Base-by-base conservation (phyloP, 805 yeast genomes). In the Pichia manshurica region DNA sequence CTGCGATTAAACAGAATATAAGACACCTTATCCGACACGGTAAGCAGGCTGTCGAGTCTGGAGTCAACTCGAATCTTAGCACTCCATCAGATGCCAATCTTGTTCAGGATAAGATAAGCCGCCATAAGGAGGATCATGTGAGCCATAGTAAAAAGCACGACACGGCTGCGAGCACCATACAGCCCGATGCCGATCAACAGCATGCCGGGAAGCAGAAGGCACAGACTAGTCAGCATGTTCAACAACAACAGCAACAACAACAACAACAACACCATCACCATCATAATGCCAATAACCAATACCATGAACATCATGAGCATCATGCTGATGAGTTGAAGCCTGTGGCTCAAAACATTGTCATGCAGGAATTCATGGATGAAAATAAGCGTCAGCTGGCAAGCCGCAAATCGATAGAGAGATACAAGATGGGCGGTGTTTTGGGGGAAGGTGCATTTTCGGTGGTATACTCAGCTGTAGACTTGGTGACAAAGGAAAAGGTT, bases 371-470 rank as follows among this genome's bases (percentile, higher is more conserved):
- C 34, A 54, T 58, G 39, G 45, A 53, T 12, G 56, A 60, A 31
- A 46, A 43, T 20, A 43, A 51, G 33, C 50, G 50, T 29, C 53
- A 54, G 37, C 56, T 59, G 31, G 34, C 22, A 16, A 50, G 51
- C 32, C 55, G 54, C 37, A 59, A 58, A 41, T 57, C 62, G 2
- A 55, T 67, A 36, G 63, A 64, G 23, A 53, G 67, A 21, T 78
- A 78, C 59, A 60, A 68, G 40, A 63, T 78, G 25, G 48, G 68
- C 45, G 75, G 72, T 21, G 71, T 73, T 42, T 64, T 78, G 51
- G 84, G 84, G 15, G 83, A 78, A 58, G 84, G 84, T 16, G 84
- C 84, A 0, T 78, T 78, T 51, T 76, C 81, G 0, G 65, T 70
- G 10, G 84, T 78, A 20, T 75, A 75, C 57, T 71, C 70, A 42